phyloP scores from a whole-genome alignment of 495 filamentous ascomycete genomes.

The Cudoniella acicularis region DNA sequence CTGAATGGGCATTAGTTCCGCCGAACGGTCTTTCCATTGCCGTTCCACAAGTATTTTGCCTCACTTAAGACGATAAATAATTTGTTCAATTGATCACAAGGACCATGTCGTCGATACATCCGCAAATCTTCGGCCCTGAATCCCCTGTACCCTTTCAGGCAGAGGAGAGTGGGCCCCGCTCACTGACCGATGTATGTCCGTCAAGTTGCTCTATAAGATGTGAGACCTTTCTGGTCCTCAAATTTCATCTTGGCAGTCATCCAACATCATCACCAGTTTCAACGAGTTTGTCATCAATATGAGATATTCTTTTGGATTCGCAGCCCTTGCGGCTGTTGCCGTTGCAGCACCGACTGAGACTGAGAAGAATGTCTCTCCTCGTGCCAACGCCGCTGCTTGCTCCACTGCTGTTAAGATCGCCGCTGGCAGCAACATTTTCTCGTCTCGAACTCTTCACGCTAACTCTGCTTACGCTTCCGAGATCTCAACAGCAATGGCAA shows the following conservation, averaged over 20 bases:
- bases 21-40: not conserved
- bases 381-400: slow-evolving; percentile 34
- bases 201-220: slow-evolving; percentile 8
- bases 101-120: not conserved
- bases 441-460: slow-evolving; percentile 49
- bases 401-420: slow-evolving; percentile 47
- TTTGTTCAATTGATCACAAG: slow-evolving; percentile 14
- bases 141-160: slow-evolving; percentile 14
- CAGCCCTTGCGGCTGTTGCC: slow-evolving; percentile 13
- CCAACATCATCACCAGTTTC: slow-evolving; percentile 1
- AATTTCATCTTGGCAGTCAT: not conserved
- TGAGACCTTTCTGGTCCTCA: not conserved
- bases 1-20: slow-evolving; percentile 5
- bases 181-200: not conserved
- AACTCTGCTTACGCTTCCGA: slow-evolving; percentile 55
- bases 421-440: slow-evolving; percentile 50
- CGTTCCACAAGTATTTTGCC: slow-evolving; percentile 6
- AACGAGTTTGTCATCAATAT: slow-evolving; percentile 7
- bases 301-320: slow-evolving; percentile 15
- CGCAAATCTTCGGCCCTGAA: slow-evolving; percentile 11
- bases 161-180: slow-evolving; percentile 7
- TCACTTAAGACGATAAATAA: slow-evolving; percentile 5
- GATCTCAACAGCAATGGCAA: slow-evolving; percentile 41
- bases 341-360: slow-evolving; percentile 12
- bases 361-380: not conserved